These are phyloP conservation scores for Boechera divaricarpa DNA, from an alignment of 345 rosid species.

Conservation along the genomic window DNA sequence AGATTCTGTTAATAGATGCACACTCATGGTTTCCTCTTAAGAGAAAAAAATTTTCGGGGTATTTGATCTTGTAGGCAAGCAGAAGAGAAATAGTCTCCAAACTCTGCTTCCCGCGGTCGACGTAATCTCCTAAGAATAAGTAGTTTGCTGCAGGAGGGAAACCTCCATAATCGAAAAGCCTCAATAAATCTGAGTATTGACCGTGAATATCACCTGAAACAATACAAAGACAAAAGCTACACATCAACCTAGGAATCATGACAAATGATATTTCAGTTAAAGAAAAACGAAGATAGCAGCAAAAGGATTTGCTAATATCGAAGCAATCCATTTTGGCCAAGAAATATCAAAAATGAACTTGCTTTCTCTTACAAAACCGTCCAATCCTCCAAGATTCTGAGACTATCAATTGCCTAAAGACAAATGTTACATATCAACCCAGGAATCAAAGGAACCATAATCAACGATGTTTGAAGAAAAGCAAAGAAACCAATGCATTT, in stretches of 20 bases:
- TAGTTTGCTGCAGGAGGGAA: conserved; percentile 59
- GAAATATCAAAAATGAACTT: neutral
- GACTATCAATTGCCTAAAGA: conserved; percentile 2
- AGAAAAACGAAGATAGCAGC: neutral
- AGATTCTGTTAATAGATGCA: conserved; percentile 45
- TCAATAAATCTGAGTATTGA: conserved; percentile 44
- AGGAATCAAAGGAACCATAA: neutral
- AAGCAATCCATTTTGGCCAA: too few relatives aligned
- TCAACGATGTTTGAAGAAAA: neutral
- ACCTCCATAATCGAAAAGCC: conserved; percentile 62
- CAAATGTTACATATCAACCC: conserved; percentile 6
- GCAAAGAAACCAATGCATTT: neutral
- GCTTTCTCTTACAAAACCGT: neutral
- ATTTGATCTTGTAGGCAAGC: conserved; percentile 43
- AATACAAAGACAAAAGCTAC: conserved; percentile 2
- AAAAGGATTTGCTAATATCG: neutral
- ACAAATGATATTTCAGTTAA: neutral
- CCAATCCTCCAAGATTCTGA: neutral
- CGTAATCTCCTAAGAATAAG: conserved; percentile 42
- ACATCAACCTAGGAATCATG: conserved; percentile 1
- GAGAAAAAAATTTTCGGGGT: conserved; percentile 40
- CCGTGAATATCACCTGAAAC: conserved; percentile 57
- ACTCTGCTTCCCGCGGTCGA: conserved; percentile 41
- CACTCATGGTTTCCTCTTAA: conserved; percentile 41
- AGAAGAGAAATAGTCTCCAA: conserved; percentile 41